Conservation (phyloP, 2,329 filamentous ascomycete species). For the Microsporum audouinii region DNA sequence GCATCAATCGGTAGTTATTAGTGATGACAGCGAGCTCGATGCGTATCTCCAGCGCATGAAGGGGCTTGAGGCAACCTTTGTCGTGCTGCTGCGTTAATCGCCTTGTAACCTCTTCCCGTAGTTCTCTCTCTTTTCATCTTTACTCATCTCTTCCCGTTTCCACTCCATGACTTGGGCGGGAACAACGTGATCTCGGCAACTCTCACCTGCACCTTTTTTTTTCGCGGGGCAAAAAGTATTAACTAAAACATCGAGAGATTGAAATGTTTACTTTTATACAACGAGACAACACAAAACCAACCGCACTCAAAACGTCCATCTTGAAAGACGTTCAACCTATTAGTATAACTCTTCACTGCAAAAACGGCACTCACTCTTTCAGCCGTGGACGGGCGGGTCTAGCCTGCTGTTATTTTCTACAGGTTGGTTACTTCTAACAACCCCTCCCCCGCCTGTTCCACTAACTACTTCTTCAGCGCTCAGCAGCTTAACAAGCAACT, state of each 20-base stretch:
- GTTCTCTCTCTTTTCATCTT: neutral
- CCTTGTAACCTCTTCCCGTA: neutral
- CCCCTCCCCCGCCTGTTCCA: neutral
- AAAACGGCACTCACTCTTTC: too few relatives aligned
- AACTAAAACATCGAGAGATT: neutral
- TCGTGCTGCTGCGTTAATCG: slow-evolving; percentile 23
- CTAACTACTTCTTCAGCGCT: neutral
- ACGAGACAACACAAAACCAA: too few relatives aligned
- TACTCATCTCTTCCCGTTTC: neutral
- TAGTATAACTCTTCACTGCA: too few relatives aligned
- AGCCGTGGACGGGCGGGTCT: too few relatives aligned
- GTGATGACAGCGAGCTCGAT: slow-evolving; percentile 58
- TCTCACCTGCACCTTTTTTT: neutral
- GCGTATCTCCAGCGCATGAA: slow-evolving; percentile 59
- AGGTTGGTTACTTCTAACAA: neutral
- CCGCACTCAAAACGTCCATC: too few relatives aligned
- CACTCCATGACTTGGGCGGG: neutral
- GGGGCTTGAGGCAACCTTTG: slow-evolving; percentile 44
- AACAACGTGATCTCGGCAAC: slow-evolving; percentile 1
- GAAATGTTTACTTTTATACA: neutral
- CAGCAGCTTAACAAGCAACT: neutral
- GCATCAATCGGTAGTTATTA: slow-evolving; percentile 36
- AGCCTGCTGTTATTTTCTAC: neutral
- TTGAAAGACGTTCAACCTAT: too few relatives aligned
- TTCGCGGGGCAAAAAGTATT: neutral